Percentiles rank a stretch among this genome's conserved stretches.
These are phyloP conservation scores for Microbotryum lychnidis-dioicae DNA, from an alignment of 1,284 basidiomycete species.

Conservation along the genomic window DNA sequence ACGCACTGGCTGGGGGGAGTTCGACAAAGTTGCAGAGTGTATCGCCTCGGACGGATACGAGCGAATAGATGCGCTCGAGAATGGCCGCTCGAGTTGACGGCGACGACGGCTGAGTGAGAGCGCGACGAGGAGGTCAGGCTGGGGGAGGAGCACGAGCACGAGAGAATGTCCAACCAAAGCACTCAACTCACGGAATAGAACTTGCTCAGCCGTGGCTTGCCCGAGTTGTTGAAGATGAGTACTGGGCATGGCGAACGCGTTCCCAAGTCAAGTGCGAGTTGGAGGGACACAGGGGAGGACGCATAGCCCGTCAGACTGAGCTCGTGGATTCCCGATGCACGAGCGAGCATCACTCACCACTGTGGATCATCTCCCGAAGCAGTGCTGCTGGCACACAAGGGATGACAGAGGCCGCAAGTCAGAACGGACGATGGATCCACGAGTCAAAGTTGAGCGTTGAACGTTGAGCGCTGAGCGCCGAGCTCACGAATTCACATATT, in stretches of 20 bases:
- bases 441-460: no score
- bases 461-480: no score
- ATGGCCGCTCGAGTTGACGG: constrained; percentile 28
- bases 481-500: no score
- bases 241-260: constrained; percentile 2
- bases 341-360: no score
- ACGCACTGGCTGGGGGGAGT: constrained; percentile 16
- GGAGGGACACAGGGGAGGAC: no score
- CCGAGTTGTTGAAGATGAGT: constrained; percentile 60
- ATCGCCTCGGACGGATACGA: constrained; percentile 32
- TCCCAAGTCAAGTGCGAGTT: no score
- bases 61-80: constrained; percentile 31
- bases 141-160: constrained; percentile 66
- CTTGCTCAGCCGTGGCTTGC: constrained; percentile 85
- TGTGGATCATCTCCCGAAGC: no score
- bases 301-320: no score
- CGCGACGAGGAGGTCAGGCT: constrained; percentile 49
- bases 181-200: constrained; percentile 56
- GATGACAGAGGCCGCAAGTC: no score
- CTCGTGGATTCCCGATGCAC: no score
- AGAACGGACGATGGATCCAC: no score
- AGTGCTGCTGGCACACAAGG: no score
- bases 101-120: constrained; percentile 53
- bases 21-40: constrained; percentile 37
- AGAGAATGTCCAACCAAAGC: constrained; percentile 53